These are phyloP conservation scores for Ascochyta koolunga DNA, from an alignment of 2,329 filamentous ascomycete species.

Conservation along the genomic window DNA sequence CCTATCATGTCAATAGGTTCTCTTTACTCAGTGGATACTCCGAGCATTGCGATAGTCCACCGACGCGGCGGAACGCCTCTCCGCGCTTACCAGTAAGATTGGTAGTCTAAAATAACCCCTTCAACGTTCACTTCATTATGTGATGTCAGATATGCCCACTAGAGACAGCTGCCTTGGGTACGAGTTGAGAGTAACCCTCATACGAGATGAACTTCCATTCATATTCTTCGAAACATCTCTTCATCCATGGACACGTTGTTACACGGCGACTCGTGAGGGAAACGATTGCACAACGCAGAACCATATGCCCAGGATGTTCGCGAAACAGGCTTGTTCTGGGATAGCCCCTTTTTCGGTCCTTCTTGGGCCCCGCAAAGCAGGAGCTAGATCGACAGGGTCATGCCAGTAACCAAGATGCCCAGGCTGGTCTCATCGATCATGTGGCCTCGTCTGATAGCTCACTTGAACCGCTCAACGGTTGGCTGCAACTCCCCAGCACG, in stretches of 20 bases:
- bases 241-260: constrained; percentile 28
- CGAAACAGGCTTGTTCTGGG: constrained; percentile 26
- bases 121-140: constrained; percentile 22
- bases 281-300: constrained; percentile 5
- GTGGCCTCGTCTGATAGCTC: constrained; percentile 34
- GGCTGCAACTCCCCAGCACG: constrained; percentile 19
- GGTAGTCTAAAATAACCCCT: constrained; percentile 12
- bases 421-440: constrained; percentile 23
- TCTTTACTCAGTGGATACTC: constrained; percentile 1
- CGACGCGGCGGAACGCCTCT: constrained; percentile 25
- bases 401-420: constrained; percentile 27
- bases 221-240: constrained; percentile 16
- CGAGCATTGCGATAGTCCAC: constrained; percentile 2
- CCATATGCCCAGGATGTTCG: constrained; percentile 26
- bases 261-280: constrained; percentile 1
- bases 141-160: constrained; percentile 17
- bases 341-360: constrained; percentile 25
- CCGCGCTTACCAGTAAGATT: constrained; percentile 40
- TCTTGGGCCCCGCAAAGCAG: constrained; percentile 15
- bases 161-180: not conserved
- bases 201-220: constrained; percentile 11
- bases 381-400: constrained; percentile 25
- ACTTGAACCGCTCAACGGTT: constrained; percentile 14
- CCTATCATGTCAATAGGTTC: constrained; percentile 5
- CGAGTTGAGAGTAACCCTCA: not conserved